Conservation (phyloP, 31 red algal genomes). For the Odonthalia washingtoniensis region DNA sequence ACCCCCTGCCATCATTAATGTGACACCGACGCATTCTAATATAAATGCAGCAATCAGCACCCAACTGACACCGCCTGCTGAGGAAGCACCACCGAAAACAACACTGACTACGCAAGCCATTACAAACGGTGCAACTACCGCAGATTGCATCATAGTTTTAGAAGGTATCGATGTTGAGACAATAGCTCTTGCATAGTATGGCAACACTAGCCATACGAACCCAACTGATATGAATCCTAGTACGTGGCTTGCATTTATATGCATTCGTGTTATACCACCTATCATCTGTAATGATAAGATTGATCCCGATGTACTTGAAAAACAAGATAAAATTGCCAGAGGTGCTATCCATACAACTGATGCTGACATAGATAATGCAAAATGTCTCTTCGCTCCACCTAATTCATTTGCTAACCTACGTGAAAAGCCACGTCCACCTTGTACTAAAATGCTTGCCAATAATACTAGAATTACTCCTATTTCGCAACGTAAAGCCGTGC, state of each 20-base stretch:
- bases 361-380: conserved; percentile 58
- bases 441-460: conserved; percentile 70
- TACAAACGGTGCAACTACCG: conserved; percentile 74
- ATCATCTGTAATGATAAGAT: conserved; percentile 30
- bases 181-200: conserved; percentile 80
- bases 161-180: conserved; percentile 56
- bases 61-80: conserved; percentile 61
- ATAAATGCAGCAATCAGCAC: conserved; percentile 64
- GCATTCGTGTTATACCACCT: conserved; percentile 40
- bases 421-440: conserved; percentile 59
- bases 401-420: conserved; percentile 72
- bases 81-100: conserved; percentile 49
- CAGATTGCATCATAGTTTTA: conserved; percentile 55
- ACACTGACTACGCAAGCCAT: conserved; percentile 49
- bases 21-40: conserved; percentile 51
- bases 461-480: conserved; percentile 78
- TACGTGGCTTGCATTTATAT: conserved; percentile 11
- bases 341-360: conserved; percentile 48
- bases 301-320: conserved; percentile 25
- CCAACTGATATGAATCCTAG: conserved; percentile 60
- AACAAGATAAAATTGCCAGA: conserved; percentile 20
- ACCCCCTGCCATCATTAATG: conserved; percentile 73
- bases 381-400: conserved; percentile 76
- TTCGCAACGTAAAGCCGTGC: conserved; percentile 65
- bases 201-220: conserved; percentile 74